These are phyloP conservation scores for Xylariaceae sp. DNA, from an alignment of 2,329 filamentous ascomycete species.

Conservation along the genomic window DNA sequence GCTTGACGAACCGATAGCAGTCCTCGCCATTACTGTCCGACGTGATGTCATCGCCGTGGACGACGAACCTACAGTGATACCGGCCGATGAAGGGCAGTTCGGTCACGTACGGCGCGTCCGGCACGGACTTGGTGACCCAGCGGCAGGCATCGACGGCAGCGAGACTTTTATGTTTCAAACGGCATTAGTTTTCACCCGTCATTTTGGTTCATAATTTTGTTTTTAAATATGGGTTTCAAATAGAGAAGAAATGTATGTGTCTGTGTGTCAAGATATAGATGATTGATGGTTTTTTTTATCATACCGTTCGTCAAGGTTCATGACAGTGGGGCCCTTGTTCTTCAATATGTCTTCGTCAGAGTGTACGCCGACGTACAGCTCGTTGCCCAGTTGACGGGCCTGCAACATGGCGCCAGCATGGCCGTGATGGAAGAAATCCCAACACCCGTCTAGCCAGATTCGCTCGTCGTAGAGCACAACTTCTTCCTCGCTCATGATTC, in stretches of 20 bases:
- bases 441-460: slow-evolving; percentile 98
- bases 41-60: slow-evolving; percentile 95
- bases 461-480: slow-evolving; percentile 59
- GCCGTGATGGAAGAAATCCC: slow-evolving; percentile 98
- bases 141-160: slow-evolving; percentile 91
- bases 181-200: slow-evolving; percentile 20
- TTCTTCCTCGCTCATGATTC: slow-evolving; percentile 14
- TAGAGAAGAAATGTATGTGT: too few species aligned
- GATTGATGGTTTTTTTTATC: slow-evolving; percentile 6
- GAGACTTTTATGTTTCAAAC: slow-evolving; percentile 46
- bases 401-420: slow-evolving; percentile 97
- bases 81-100: slow-evolving; percentile 89
- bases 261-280: too few species aligned
- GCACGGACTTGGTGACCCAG: slow-evolving; percentile 81
- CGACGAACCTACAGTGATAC: slow-evolving; percentile 92
- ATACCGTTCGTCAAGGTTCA: slow-evolving; percentile 83
- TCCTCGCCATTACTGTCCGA: slow-evolving; percentile 90
- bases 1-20: slow-evolving; percentile 97
- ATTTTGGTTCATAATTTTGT: neutral
- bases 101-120: slow-evolving; percentile 90
- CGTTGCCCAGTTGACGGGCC: slow-evolving; percentile 81
- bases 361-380: slow-evolving; percentile 89
- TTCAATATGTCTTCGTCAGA: slow-evolving; percentile 92
- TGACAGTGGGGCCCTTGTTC: slow-evolving; percentile 97
- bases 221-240: neutral